These are phyloP conservation scores for Linum tenue DNA, from an alignment of 345 rosid species.

Conservation along the genomic window DNA sequence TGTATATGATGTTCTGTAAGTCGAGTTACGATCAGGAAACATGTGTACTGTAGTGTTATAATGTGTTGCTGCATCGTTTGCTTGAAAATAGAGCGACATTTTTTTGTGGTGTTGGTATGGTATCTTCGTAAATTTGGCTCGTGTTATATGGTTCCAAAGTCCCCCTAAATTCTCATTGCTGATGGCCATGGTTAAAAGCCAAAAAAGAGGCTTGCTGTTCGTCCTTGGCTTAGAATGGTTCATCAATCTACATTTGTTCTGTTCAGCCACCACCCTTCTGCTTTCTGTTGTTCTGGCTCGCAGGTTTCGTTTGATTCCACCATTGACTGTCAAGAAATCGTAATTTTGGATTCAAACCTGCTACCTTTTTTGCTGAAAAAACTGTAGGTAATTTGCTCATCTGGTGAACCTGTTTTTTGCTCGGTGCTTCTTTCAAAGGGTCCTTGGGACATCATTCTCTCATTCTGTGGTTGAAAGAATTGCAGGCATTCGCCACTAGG, in stretches of 20 bases:
- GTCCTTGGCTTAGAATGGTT: conserved; percentile 83
- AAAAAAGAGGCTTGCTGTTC: conserved; percentile 45
- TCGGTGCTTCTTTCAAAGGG: conserved; percentile 27
- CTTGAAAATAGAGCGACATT: too few species aligned
- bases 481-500: conserved; percentile 21
- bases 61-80: too few species aligned
- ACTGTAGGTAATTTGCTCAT: not conserved
- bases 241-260: conserved; percentile 48
- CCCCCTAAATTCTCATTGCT: too few species aligned
- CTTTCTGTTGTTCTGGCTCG: conserved; percentile 39
- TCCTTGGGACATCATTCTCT: conserved; percentile 72
- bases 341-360: not conserved
- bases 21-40: too few species aligned
- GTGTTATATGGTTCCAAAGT: too few species aligned
- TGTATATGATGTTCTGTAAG: too few species aligned
- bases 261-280: conserved; percentile 54
- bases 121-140: too few species aligned
- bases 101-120: too few species aligned
- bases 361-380: not conserved
- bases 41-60: too few species aligned
- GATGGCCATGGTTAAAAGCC: not conserved
- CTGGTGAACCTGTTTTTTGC: not conserved
- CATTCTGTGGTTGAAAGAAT: conserved; percentile 77
- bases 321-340: conserved; percentile 68
- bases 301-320: conserved; percentile 55